Evolutionary conservation across 164 flowering plant species (phyloP), one percentile per base, ranked within the genome.

Genomic region (Annona squamosa): DNA sequence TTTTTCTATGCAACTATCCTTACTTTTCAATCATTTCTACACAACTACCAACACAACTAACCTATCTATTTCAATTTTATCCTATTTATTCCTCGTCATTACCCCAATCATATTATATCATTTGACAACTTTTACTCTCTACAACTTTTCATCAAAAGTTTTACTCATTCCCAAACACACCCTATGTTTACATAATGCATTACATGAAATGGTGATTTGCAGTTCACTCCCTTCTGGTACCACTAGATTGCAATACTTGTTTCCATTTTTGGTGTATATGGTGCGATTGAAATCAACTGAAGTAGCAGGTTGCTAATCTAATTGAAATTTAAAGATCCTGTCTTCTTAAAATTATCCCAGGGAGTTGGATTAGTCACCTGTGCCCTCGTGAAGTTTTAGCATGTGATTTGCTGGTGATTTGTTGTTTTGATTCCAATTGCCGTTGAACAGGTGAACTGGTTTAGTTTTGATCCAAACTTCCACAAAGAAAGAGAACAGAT

Each of bases 401-500:
- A 26, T 26, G 65, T 1, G 19, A 63, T 19, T 42, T 13, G 13
- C 7, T 63, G 65, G 26, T 16, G 19, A 63, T 19, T 18, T 7
- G 44, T 64, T 9, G 44, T 71, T 72, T 72, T 74, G 64, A 72
- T 46, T 64, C 72, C 61, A 67, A 19, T 26, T 72, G 42, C 19
- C 69, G 42, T 48, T 79, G 17, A 67, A 73, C 93, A 95, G 99
- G 94, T 90, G 52, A 67, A 84, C 79, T 95, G 97, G 97, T 92
- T 95, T 81, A 91, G 92, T 79, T 95, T 92, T 87, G 99, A 95
- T 85, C 97, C 98, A 62, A 89, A 86, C 65, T 83, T 83, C 72
- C 99, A 95, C 78, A 80, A 87, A 77, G 91, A 90, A 80, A 87
- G 98, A 77, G 99, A 92, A 72, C 99, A 95, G 75, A 92, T 91